A percentile compares a stretch with the other conserved stretches of the same genome.
Evolutionary conservation across 1,139 yeast species (phyloP).

Genomic region (Scheffersomyces titani): DNA sequence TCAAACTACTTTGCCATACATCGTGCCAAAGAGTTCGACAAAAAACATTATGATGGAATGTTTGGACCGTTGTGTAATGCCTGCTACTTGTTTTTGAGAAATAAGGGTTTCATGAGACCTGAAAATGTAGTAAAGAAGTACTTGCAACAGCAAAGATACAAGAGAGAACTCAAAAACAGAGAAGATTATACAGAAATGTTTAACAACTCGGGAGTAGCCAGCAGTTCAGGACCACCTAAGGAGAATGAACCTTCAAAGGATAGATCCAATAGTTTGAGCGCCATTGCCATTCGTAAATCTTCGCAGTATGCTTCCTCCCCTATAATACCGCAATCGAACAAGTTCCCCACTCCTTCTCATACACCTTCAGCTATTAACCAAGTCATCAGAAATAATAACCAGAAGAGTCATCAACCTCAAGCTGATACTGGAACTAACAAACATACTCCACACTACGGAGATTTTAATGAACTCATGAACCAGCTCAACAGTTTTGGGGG

Average conservation of each 20-base stretch:
- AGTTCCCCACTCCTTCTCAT: conserved; percentile 44
- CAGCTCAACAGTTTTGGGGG: conserved; percentile 53
- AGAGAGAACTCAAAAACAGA: conserved; percentile 32
- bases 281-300: conserved; percentile 19
- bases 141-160: conserved; percentile 47
- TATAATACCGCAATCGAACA: conserved; percentile 23
- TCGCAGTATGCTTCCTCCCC: conserved; percentile 26
- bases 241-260: conserved; percentile 7
- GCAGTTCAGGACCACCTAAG: conserved; percentile 1
- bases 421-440: conserved; percentile 10
- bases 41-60: conserved; percentile 49
- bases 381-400: conserved; percentile 32
- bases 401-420: conserved; percentile 8
- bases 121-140: conserved; percentile 50
- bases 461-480: conserved; percentile 47
- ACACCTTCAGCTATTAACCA: conserved; percentile 49
- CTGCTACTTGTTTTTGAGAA: conserved; percentile 48
- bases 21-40: conserved; percentile 41
- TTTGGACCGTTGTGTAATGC: conserved; percentile 55
- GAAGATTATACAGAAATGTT: conserved; percentile 15
- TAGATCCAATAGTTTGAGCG: conserved; percentile 15
- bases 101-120: conserved; percentile 55
- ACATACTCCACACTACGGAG: conserved; percentile 37
- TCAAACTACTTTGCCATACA: conserved; percentile 41
- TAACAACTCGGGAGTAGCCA: neutral